Evolutionary conservation across 1,284 basidiomycete genomes (phyloP).

Genomic region (Sporisorium iseilematis-ciliati): DNA sequence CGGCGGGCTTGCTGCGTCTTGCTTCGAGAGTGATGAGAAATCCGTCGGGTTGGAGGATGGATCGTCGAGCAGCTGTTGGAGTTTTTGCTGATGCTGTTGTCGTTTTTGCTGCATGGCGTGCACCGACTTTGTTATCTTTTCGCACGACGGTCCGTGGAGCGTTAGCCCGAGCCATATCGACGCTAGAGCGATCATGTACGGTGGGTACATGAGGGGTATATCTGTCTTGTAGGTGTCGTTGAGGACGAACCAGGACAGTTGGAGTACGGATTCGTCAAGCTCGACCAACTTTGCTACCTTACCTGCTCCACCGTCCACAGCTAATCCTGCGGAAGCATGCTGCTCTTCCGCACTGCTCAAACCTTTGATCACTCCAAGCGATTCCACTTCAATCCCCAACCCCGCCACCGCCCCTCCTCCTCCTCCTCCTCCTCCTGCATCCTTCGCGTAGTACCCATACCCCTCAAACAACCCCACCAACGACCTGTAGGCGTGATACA

Average conservation of each 20-base stretch:
- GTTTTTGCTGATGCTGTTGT: conserved; percentile 18
- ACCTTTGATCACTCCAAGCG: conserved; percentile 23
- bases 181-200: conserved; percentile 91
- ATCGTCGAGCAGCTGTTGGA: conserved; percentile 57
- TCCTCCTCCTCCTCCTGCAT: not conserved
- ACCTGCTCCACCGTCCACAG: not conserved
- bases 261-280: conserved; percentile 72
- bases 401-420: not conserved
- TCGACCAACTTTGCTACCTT: conserved; percentile 68
- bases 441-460: conserved; percentile 9
- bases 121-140: conserved; percentile 31
- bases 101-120: conserved; percentile 11
- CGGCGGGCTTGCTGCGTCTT: conserved; percentile 63
- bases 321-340: not conserved
- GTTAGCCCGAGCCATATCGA: conserved; percentile 79
- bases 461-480: conserved; percentile 80
- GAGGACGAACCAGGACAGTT: conserved; percentile 81
- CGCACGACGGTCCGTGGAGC: conserved; percentile 38
- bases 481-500: conserved; percentile 94
- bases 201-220: conserved; percentile 89
- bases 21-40: not conserved
- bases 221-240: conserved; percentile 96
- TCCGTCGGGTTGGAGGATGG: conserved; percentile 17
- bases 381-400: conserved; percentile 18
- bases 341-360: conserved; percentile 9